phyloP scores from a whole-genome alignment of 495 filamentous ascomycete genomes.

The Penicillium desertorum region DNA sequence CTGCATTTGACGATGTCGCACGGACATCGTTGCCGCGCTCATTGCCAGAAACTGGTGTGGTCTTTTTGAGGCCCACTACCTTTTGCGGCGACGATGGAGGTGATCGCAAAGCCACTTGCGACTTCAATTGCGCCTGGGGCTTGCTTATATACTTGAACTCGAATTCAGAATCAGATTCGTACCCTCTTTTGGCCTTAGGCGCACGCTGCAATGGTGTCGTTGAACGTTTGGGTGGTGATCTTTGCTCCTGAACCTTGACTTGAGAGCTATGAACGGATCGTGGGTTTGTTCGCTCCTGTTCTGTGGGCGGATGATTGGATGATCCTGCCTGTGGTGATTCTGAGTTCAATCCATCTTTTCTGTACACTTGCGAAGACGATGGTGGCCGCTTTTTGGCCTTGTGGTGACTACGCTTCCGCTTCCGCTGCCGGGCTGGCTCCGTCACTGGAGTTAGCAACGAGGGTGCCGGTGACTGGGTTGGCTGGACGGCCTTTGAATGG shows the following conservation, averaged over 20 bases:
- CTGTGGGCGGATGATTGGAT: too few species aligned
- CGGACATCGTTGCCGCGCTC: neutral
- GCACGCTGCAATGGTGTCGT: neutral
- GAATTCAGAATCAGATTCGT: neutral
- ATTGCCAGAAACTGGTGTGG: neutral
- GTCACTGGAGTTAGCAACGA: neutral
- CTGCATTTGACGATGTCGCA: neutral
- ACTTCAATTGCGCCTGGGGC: neutral
- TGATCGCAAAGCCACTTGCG: neutral
- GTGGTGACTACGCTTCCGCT: too few species aligned
- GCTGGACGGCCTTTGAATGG: neutral
- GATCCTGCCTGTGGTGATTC: neutral
- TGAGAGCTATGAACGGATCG: neutral
- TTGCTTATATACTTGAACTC: neutral
- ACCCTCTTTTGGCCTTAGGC: too few species aligned
- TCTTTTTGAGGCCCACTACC: neutral
- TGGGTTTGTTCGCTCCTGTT: neutral
- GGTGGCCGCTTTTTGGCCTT: neutral
- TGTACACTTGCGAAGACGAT: neutral
- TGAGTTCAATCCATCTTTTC: neutral
- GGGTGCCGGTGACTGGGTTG: neutral
- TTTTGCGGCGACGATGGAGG: neutral
- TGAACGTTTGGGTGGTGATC: neutral
- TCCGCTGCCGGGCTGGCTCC: neutral
- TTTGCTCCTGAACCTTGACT: neutral